Conservation (phyloP, 495 filamentous ascomycete species). For the Chaetomium cochliodes region DNA sequence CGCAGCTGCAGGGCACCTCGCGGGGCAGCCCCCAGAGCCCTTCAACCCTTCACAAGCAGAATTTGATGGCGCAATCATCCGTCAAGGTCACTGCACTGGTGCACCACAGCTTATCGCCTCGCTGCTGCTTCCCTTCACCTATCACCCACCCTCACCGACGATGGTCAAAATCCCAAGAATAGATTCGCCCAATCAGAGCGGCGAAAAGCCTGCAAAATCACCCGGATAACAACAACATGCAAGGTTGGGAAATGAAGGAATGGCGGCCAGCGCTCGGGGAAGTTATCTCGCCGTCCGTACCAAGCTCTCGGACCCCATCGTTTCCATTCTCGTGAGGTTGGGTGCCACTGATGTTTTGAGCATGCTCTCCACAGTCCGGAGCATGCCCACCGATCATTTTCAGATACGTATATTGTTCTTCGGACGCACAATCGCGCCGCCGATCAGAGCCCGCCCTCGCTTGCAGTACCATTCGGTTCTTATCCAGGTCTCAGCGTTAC, state of each 20-base stretch:
- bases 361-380: too few species aligned
- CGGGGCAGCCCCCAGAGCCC: background rate
- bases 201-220: background rate
- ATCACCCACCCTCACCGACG: background rate
- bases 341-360: too few species aligned
- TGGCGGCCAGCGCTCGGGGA: background rate
- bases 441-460: background rate
- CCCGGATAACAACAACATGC: background rate
- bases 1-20: background rate
- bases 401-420: too few species aligned
- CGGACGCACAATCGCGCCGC: background rate
- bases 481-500: background rate
- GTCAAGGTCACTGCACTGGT: background rate
- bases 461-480: background rate
- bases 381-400: too few species aligned
- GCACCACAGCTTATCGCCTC: conserved; percentile 6
- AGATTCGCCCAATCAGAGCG: background rate
- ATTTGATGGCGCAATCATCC: background rate
- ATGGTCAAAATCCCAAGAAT: conserved; percentile 7
- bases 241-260: background rate
- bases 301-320: too few species aligned
- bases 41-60: too few species aligned
- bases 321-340: too few species aligned
- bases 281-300: too few species aligned
- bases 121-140: background rate